A percentile compares a stretch with the other conserved stretches of the same genome.
Conservation (phyloP, 2,329 filamentous ascomycete species). For the Fusarium decemcellulare region DNA sequence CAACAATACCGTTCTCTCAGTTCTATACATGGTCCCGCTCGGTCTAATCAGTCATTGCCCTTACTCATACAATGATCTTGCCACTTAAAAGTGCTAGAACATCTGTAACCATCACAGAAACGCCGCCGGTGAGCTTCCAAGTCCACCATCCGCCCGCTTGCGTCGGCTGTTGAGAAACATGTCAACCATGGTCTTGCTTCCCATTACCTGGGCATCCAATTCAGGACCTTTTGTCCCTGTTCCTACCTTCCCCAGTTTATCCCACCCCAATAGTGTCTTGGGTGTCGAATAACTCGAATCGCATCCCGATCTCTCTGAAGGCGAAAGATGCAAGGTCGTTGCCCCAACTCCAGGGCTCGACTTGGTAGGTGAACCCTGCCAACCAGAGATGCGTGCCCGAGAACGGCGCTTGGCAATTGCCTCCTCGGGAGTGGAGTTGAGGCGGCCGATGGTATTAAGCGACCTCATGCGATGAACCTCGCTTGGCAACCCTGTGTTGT, state of each 20-base stretch:
- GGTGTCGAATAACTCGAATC: constrained; percentile 19
- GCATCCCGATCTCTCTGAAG: constrained; percentile 7
- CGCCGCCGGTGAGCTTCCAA: constrained; percentile 47
- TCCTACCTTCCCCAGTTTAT: constrained; percentile 25
- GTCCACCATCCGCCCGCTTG: constrained; percentile 54
- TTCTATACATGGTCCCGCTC: background rate
- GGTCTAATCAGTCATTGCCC: constrained; percentile 5
- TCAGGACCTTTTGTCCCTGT: constrained; percentile 15
- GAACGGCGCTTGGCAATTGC: constrained; percentile 39
- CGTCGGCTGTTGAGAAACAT: constrained; percentile 66
- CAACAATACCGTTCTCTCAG: background rate
- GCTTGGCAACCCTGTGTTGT: background rate
- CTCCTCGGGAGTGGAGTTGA: constrained; percentile 34
- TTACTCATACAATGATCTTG: background rate
- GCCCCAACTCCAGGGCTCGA: constrained; percentile 47
- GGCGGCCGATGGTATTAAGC: constrained; percentile 41
- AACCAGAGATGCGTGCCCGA: constrained; percentile 33
- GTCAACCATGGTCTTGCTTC: constrained; percentile 68
- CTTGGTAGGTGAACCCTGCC: constrained; percentile 42
- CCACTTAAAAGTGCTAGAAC: background rate
- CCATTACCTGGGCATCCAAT: constrained; percentile 54
- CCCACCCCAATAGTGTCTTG: constrained; percentile 6
- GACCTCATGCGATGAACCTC: constrained; percentile 44
- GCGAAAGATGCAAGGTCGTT: constrained; percentile 30
- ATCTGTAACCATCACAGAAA: constrained; percentile 48